Conservation (phyloP, 768 basidiomycete genomes). For the Calvatia gigantea region DNA sequence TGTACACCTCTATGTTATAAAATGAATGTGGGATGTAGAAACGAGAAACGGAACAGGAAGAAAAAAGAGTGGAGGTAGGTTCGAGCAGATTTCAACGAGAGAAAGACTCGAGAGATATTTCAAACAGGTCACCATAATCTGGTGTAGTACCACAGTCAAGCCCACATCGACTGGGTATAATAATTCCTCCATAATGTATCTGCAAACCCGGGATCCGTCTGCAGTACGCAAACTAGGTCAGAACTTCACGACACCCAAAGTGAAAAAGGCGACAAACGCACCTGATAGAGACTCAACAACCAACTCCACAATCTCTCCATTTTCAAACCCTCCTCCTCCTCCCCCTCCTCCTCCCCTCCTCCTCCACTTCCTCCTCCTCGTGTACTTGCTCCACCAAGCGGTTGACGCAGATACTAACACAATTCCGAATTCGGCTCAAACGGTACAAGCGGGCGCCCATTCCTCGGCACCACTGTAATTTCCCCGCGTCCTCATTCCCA, state of each 20-base stretch:
- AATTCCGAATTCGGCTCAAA: conserved; percentile 64
- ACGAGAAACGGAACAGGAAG: neutral
- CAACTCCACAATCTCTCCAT: conserved; percentile 68
- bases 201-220: conserved; percentile 68
- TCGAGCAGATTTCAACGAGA: neutral
- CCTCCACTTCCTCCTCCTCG: neutral
- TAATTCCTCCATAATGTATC: conserved; percentile 29
- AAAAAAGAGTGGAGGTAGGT: neutral
- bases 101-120: neutral
- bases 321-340: no score
- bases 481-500: no score
- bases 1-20: neutral
- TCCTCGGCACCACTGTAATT: no score
- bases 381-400: conserved; percentile 32
- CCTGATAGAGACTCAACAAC: conserved; percentile 61
- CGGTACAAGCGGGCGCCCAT: conserved; percentile 46
- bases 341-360: conserved; percentile 21
- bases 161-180: neutral
- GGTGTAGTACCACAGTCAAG: neutral
- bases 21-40: neutral
- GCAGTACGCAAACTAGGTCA: neutral
- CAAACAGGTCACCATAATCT: neutral
- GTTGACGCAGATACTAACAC: conserved; percentile 63
- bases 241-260: conserved; percentile 7
- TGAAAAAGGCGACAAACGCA: conserved; percentile 27